phyloP scores from a whole-genome alignment of 2,329 filamentous ascomycete genomes.

The Cadophora luteo-olivacea region DNA sequence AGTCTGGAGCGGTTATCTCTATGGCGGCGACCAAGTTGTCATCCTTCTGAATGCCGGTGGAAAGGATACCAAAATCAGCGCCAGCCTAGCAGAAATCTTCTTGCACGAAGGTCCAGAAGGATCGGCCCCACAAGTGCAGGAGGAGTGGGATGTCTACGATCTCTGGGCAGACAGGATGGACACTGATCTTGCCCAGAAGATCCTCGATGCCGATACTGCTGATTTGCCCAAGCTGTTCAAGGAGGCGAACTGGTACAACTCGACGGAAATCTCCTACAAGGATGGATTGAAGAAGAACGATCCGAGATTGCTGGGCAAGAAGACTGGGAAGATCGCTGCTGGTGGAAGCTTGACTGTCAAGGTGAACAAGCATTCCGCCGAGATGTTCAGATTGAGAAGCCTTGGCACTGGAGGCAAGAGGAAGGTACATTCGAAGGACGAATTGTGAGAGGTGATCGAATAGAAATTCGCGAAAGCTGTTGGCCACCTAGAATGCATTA shows the following conservation, averaged over 20 bases:
- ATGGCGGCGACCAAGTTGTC: slow-evolving; percentile 51
- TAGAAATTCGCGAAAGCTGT: no score
- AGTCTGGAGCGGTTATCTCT: slow-evolving; percentile 54
- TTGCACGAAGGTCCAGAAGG: slow-evolving; percentile 51
- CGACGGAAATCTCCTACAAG: slow-evolving; percentile 52
- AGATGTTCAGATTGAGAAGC: slow-evolving; percentile 44
- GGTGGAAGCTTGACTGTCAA: slow-evolving; percentile 48
- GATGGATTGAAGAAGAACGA: slow-evolving; percentile 51
- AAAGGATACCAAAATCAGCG: slow-evolving; percentile 51
- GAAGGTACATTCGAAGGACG: slow-evolving; percentile 23
- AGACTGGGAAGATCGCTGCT: slow-evolving; percentile 49
- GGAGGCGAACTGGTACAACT: slow-evolving; percentile 50
- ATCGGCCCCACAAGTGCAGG: slow-evolving; percentile 48
- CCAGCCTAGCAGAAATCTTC: slow-evolving; percentile 58
- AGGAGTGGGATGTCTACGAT: slow-evolving; percentile 58
- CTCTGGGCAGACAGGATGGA: slow-evolving; percentile 60
- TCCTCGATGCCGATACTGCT: slow-evolving; percentile 14
- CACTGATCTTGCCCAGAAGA: slow-evolving; percentile 47
- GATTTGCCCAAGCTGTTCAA: slow-evolving; percentile 25
- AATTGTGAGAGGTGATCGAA: slow-evolving; percentile 17
- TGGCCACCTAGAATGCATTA: no score
- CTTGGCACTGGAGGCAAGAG: slow-evolving; percentile 24
- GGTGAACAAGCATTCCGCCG: slow-evolving; percentile 53
- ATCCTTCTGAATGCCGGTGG: slow-evolving; percentile 56
- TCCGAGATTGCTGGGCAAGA: slow-evolving; percentile 54